Percentiles rank a stretch among this genome's conserved stretches.
Evolutionary conservation across 768 basidiomycete species (phyloP).

Genomic region (Galerina marginata): DNA sequence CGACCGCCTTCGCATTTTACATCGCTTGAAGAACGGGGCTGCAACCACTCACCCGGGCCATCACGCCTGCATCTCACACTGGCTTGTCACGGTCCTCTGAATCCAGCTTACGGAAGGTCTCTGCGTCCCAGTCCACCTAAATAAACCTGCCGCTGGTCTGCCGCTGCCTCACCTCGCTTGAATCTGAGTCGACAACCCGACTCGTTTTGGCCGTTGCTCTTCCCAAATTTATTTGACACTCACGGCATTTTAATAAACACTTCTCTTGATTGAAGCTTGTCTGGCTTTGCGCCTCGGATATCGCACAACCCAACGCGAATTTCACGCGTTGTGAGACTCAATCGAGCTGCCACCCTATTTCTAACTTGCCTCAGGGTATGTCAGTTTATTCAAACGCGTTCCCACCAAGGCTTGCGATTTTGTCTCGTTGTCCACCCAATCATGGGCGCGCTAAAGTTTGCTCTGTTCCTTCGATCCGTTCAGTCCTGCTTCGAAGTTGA

Average conservation of each 20-base stretch:
- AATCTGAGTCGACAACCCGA: neutral
- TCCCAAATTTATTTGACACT: too few relatives aligned
- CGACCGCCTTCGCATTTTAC: neutral
- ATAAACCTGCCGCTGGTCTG: too few relatives aligned
- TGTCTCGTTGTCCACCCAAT: neutral
- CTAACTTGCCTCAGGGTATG: constrained; percentile 17
- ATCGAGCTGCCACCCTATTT: constrained; percentile 13
- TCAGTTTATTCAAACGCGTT: constrained; percentile 7
- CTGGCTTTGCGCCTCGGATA: neutral
- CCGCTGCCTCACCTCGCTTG: too few relatives aligned
- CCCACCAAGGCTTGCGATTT: neutral
- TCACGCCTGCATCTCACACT: constrained; percentile 1
- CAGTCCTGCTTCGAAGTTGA: neutral
- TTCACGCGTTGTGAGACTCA: constrained; percentile 11
- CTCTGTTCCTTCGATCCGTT: neutral
- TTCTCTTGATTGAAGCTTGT: neutral
- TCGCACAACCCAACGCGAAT: constrained; percentile 9
- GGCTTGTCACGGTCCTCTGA: neutral
- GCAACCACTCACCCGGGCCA: neutral
- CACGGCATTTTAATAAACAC: constrained; percentile 2
- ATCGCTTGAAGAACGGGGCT: neutral
- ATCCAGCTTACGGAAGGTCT: too few relatives aligned
- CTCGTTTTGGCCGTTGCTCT: neutral
- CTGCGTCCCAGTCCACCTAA: too few relatives aligned
- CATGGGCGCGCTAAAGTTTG: constrained; percentile 15